Base-by-base conservation (phyloP, 768 basidiomycete species). In the Lentinula edodes region DNA sequence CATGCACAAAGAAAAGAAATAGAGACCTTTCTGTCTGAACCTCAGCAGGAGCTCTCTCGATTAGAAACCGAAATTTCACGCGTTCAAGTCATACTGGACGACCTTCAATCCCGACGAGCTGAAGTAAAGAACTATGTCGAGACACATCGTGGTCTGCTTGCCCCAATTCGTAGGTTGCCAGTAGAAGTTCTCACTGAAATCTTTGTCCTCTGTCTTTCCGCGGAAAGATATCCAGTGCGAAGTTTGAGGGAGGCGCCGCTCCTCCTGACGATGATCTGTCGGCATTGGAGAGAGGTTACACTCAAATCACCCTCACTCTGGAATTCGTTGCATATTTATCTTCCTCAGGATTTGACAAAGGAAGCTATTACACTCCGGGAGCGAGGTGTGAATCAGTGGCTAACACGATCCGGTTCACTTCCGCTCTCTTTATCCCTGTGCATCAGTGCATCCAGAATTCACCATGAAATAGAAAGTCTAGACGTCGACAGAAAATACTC, bases 251-350 rank as follows among this genome's bases (percentile, higher is more conserved):
- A 66, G 1, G 68, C 68, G 1, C 72, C 73, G 1, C 42, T 74
- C 12, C 48, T 73, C 16, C 50, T 73, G 8, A 66, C 67, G 1
- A 56, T 64, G 12, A 59, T 74, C n/a, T 71, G 73, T 46, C 66
- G 67, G 5, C 35, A 58, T 1, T 74, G 73, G 73, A 65, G 72
- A 36, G 58, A 64, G 9, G 63, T 70, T 1, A 66, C 69, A 10
- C 16, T 74, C n/a, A 52, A 62, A 1, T 67, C 62, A 3, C 72
- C 73, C 9, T 63, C 65, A 12, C 61, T 74, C 13, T 74, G 73
- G 72, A 65, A 64, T 39, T 65, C 65, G 23, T 34, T 72, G 7
- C 62, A 62, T 46, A 59, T 67, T 50, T 20, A 34, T 28, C 9
- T 36, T 36, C 41, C 28, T 20, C 20, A 8, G 1, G 10, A n/a